Evolutionary conservation across 441 rosid species (phyloP), one percentile per base, ranked within the genome.

Genomic region (Metrosideros polymorpha): DNA sequence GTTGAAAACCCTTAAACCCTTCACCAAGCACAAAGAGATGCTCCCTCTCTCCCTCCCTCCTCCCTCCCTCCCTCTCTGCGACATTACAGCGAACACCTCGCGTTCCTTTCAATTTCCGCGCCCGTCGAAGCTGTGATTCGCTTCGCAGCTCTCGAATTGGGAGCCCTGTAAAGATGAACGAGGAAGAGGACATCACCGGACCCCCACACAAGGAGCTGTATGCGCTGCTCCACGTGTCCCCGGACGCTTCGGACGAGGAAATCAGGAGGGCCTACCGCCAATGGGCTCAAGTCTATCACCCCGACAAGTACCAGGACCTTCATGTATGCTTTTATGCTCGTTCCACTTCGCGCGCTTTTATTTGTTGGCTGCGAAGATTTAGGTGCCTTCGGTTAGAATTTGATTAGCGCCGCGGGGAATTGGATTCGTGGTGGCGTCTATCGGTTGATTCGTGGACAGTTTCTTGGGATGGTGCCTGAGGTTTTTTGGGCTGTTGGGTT

Each of bases 211-310:
- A 93, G 90, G 96, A 98, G 79, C 95, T 98, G 49, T 98, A 98
- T 89, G 99, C 98, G 2, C 91, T 95, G 29, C 90, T 98, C 39
- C 96, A 98, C 89, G 90, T 98, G 14, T 94, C 99, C 7, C 99
- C 99, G 39, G 97, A 94, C 9, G 98, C 99, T 42, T 91, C 99
- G 89, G 93, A 94, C 79, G 99, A 98, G 90, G 99, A 98, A 91
- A 95, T 98, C 89, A 89, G 94, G 79, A 95, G 91, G 86, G 94
- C 99, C 86, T 95, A 98, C 90, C 99, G 98, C 42, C 98, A 95
- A 83, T 96, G 96, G 98, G 99, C 99, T 59, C 99, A 96, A 93
- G 94, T 98, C 50, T 98, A 98, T 87, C 99, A 98, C 83, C 99
- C 99, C 13, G 99, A 98, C 85, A 98, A 98, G 89, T 94, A 91